Evolutionary conservation across 768 basidiomycete genomes (phyloP), one percentile per base, ranked within the genome.

Genomic region (Naganishia randhawae): DNA sequence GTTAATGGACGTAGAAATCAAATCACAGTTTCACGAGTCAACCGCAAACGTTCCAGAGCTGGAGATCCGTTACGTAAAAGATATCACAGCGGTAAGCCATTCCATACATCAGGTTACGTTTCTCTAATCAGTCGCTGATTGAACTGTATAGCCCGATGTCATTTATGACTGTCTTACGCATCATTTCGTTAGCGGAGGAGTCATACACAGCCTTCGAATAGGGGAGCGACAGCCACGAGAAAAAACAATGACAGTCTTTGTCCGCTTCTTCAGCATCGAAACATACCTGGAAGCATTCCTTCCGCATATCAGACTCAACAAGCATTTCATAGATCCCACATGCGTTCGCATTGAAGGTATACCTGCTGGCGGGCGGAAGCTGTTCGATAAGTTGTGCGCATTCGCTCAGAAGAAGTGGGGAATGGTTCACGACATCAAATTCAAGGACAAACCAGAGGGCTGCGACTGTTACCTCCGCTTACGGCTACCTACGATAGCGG

Each of bases 381-480:
- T 61, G 14, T 61, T 25, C 39, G 57, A 61, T 39, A 37, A 39
- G 11, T 35, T 41, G 0, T 22, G 2, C 14, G 57, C 4, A 25
- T 61, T 39, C 32, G 39, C 39, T 17, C 4, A 1, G 3, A 35
- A 25, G 11, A 61, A 41, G 29, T 61, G 57, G 57, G 57, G 57
- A 27, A 37, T 25, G 37, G 17, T 61, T 1, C 14, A n/a, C 10
- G 57, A 61, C 11, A 42, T 13, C 2, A 22, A 39, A 39, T 61
- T 61, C 57, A 61, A 61, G 57, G 57, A 61, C 27, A 35, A 22
- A 39, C 57, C 57, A 39, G 57, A 61, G 41, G 57, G 57, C 37
- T 61, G 57, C 17, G 57, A 61, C 25, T 61, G 57, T 41, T 61
- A 61, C 29, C 25, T 61, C 17, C 16, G 57, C 37, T 9, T 61